Evolutionary conservation across 2,329 filamentous ascomycete species (phyloP).

Genomic region (Alternaria viburni): DNA sequence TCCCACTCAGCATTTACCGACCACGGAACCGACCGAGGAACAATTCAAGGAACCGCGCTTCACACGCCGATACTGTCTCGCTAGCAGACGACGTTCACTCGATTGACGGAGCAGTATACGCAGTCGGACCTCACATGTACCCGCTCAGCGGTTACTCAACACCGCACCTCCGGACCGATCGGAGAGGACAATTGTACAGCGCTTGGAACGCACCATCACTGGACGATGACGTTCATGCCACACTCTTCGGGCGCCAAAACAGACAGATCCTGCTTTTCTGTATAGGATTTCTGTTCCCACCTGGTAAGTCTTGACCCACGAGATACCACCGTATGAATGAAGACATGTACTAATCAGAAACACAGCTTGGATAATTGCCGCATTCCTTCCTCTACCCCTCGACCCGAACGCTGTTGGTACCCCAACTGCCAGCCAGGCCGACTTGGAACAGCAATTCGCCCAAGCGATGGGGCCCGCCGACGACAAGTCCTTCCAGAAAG

Average conservation of each 20-base stretch:
- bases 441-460: conserved; percentile 54
- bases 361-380: conserved; percentile 78
- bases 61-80: conserved; percentile 38
- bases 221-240: conserved; percentile 67
- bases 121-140: conserved; percentile 35
- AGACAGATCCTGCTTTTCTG: conserved; percentile 77
- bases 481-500: conserved; percentile 62
- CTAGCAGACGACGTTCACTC: conserved; percentile 33
- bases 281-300: conserved; percentile 77
- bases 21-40: conserved; percentile 50
- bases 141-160: conserved; percentile 37
- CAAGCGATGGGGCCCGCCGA: conserved; percentile 54
- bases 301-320: conserved; percentile 48
- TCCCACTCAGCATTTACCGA: conserved; percentile 46
- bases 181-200: conserved; percentile 57
- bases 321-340: conserved; percentile 6
- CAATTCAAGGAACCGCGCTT: conserved; percentile 41
- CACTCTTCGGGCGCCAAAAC: conserved; percentile 70
- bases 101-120: conserved; percentile 39
- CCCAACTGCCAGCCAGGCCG: conserved; percentile 41
- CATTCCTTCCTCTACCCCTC: conserved; percentile 73
- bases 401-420: conserved; percentile 55
- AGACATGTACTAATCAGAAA: conserved; percentile 20
- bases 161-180: conserved; percentile 47
- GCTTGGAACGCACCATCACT: conserved; percentile 77